Base-by-base conservation (phyloP, 805 yeast genomes). In the Cyberlindnera mississippiensis region DNA sequence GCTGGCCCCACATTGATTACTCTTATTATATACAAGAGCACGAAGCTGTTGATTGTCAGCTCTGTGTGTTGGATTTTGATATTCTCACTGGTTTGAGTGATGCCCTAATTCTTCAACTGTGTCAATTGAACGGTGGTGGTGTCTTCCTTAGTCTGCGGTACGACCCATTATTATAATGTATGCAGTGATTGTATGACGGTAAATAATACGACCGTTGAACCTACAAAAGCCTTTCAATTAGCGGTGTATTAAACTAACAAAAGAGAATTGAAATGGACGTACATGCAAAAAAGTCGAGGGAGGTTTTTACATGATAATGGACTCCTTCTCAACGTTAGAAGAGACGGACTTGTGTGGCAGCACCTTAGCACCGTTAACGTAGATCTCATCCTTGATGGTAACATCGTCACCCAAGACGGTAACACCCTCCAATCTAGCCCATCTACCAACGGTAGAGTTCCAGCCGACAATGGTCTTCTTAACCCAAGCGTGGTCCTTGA, bases 321-420 rank as follows among this genome's bases (percentile, higher is more conserved):
- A 85, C 65, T 96, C 98, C 71, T 85, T 82, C 79, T 95, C 98
- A 67, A 93, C 96, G 68, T 93, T 93, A 55, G 89, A 78, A 52
- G 96, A 84, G 68, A 93, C 91, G 49, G 96, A 76, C 78, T 93
- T 93, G 81, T 93, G 99, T 56, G 99, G 99, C 65, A 93, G 81
- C 55, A 93, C 97, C 69, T 93, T 89, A 72, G 97, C 99, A 71
- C 99, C 99, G 71, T 93, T 93, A 61, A 93, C 95, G 78, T 93
- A 93, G 67, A 93, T 79, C 77, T 91, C 99, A 67, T 93, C 97
- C 76, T 91, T 88, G 66, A 93, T 88, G 67, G 90, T 95, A 54
- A 93, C 99, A 57, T 93, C 99, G 69, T 93, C 99, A 74, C 99
- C 99, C 62, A 93, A 80, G 47, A 93, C 99, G 50, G 97, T 86